These are phyloP conservation scores for Tulasnella sp. DNA, from an alignment of 768 basidiomycete genomes.

Conservation along the genomic window DNA sequence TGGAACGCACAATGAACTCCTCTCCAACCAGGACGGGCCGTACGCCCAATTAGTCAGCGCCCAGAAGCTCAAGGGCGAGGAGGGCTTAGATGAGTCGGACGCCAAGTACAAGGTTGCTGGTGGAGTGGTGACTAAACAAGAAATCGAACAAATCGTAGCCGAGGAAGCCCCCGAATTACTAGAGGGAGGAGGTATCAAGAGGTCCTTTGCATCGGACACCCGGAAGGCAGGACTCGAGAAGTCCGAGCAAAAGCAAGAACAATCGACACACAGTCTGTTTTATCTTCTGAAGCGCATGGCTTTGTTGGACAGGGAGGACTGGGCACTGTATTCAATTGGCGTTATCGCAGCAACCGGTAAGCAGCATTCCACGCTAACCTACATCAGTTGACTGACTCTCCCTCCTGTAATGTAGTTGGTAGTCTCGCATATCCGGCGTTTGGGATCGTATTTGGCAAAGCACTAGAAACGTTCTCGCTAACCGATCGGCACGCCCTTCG, in stretches of 20 bases:
- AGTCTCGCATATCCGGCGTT: constrained; percentile 75
- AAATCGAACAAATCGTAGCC: constrained; percentile 59
- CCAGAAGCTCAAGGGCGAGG: constrained; percentile 42
- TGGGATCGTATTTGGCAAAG: constrained; percentile 63
- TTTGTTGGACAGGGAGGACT: constrained; percentile 60
- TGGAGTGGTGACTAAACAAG: constrained; percentile 41
- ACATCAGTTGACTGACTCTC: constrained; percentile 26
- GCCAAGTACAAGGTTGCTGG: constrained; percentile 31
- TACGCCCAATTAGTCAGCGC: constrained; percentile 44
- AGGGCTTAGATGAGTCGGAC: constrained; percentile 40
- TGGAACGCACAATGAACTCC: constrained; percentile 46
- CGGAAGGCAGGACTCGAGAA: constrained; percentile 52
- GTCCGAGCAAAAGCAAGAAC: not conserved
- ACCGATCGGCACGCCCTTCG: constrained; percentile 50
- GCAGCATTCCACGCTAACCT: constrained; percentile 39
- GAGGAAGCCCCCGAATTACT: constrained; percentile 66
- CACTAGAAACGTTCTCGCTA: constrained; percentile 39
- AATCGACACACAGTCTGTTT: constrained; percentile 49
- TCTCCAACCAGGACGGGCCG: constrained; percentile 40
- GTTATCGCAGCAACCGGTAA: constrained; percentile 53
- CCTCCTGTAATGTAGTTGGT: constrained; percentile 42
- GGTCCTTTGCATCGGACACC: constrained; percentile 70
- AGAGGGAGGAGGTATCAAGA: constrained; percentile 52
- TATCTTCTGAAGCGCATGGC: constrained; percentile 76
- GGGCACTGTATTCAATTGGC: constrained; percentile 65